phyloP scores from a whole-genome alignment of 768 basidiomycete species.

The Gymnopilus dilepis region DNA sequence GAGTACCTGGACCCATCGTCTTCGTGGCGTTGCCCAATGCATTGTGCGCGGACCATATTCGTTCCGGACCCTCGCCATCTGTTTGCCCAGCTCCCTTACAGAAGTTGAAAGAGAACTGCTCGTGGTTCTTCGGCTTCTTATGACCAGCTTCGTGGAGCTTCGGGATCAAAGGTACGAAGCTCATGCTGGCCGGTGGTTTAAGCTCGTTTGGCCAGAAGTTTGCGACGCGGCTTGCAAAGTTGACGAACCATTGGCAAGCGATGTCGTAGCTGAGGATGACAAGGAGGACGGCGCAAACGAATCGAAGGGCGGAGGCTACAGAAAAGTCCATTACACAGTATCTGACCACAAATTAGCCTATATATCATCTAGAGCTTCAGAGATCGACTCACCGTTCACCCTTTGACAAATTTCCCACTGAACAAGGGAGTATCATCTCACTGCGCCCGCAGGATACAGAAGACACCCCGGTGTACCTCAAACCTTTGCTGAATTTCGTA shows the following conservation, averaged over 20 bases:
- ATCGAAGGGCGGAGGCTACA: slow-evolving; percentile 15
- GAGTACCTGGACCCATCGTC: slow-evolving; percentile 36
- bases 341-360: not conserved
- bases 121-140: not conserved
- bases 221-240: slow-evolving; percentile 18
- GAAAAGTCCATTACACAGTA: not conserved
- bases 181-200: not conserved
- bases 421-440: not conserved
- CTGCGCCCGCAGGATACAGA: not conserved
- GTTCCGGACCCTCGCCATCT: slow-evolving; percentile 38
- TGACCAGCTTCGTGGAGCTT: not conserved
- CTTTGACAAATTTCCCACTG: not conserved
- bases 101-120: not conserved
- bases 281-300: not conserved
- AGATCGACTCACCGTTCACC: not conserved
- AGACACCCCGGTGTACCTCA: not conserved
- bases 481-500: not conserved
- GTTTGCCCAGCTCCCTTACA: slow-evolving; percentile 26
- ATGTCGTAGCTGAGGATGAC: slow-evolving; percentile 28
- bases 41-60: slow-evolving; percentile 34
- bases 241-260: slow-evolving; percentile 14
- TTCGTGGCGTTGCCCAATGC: slow-evolving; percentile 28
- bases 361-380: too few relatives aligned
- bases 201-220: slow-evolving; percentile 1
- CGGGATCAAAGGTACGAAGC: not conserved